These are phyloP conservation scores for Nemania sp. DNA, from an alignment of 2,329 filamentous ascomycete species.

Conservation along the genomic window DNA sequence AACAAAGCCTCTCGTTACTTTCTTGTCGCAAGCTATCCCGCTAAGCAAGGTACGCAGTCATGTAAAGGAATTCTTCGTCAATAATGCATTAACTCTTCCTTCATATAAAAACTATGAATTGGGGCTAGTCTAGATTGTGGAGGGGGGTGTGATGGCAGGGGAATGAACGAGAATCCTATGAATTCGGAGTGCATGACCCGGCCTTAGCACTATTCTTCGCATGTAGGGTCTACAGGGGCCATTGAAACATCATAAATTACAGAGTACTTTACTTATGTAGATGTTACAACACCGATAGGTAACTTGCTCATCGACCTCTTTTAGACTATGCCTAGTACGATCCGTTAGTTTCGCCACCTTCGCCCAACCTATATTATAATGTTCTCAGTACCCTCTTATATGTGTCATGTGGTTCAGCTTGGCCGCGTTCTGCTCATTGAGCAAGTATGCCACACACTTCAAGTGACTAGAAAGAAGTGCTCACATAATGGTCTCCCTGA, in stretches of 20 bases:
- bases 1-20: no score
- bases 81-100: not conserved
- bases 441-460: not conserved
- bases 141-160: not conserved
- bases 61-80: not conserved
- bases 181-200: slow-evolving; percentile 12
- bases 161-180: not conserved
- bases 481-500: not conserved
- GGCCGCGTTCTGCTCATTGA: not conserved
- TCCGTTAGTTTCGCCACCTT: not conserved
- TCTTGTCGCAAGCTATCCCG: not conserved
- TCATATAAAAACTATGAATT: not conserved
- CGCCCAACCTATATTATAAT: not conserved
- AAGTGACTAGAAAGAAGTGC: no score
- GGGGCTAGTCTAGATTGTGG: not conserved
- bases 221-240: not conserved
- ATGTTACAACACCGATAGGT: not conserved
- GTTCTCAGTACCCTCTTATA: not conserved
- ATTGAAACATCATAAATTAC: not conserved
- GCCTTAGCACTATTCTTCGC: not conserved
- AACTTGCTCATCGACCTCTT: not conserved
- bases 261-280: not conserved
- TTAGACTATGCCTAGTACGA: not conserved
- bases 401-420: not conserved
- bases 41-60: not conserved